Conservation (phyloP, 192 early-diverging fungal species). For the Thoreauomyces humboldtii region DNA sequence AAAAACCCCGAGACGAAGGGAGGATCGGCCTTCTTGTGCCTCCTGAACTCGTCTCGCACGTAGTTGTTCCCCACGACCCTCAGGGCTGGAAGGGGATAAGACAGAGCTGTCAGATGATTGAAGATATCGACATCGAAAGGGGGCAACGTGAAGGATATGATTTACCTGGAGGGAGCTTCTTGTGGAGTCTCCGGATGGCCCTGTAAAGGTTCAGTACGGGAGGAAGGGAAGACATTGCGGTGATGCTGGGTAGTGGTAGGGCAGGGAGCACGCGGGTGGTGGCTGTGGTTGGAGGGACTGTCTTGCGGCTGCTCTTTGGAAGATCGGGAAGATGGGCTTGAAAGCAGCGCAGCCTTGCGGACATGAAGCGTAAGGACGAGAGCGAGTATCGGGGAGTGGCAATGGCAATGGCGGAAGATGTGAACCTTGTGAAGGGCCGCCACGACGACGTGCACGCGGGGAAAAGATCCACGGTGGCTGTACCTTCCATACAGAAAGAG, state of each 20-base stretch:
- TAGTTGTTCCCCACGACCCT: conserved; percentile 26
- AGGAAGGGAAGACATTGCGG: conserved; percentile 8
- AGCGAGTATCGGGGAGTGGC: too few species aligned
- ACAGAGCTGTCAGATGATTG: neutral
- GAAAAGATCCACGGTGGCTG: too few species aligned
- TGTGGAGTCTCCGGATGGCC: conserved; percentile 30
- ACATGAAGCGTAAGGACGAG: too few species aligned
- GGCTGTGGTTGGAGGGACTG: too few species aligned
- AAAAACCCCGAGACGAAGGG: conserved; percentile 22
- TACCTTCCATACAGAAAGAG: too few species aligned
- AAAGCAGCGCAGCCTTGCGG: too few species aligned
- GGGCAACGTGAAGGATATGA: neutral
- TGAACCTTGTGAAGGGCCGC: too few species aligned
- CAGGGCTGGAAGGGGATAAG: conserved; percentile 4
- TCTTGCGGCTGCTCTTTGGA: too few species aligned
- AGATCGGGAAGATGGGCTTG: too few species aligned
- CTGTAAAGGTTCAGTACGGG: conserved; percentile 25
- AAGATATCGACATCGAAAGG: neutral
- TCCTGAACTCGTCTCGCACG: conserved; percentile 26
- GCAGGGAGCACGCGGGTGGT: too few species aligned
- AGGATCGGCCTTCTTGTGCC: conserved; percentile 24
- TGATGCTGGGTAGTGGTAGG: neutral
- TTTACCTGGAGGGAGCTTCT: conserved; percentile 24
- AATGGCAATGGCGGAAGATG: too few species aligned
- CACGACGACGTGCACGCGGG: too few species aligned